These are phyloP conservation scores for Colletotrichum falcatum DNA, from an alignment of 2,329 filamentous ascomycete species.

Conservation along the genomic window DNA sequence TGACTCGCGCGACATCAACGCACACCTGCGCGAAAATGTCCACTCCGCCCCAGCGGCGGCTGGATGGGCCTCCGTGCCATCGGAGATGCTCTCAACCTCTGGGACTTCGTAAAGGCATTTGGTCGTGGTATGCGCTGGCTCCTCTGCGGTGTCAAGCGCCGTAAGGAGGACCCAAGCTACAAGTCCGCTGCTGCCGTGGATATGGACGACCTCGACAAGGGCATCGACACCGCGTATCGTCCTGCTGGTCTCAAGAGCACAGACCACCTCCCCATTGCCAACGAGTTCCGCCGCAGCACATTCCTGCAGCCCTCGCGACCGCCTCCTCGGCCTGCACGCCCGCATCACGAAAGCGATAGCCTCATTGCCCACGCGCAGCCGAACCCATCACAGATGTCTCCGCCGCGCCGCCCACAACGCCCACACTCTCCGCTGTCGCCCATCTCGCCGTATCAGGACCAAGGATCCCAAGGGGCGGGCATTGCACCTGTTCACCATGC, in stretches of 20 bases:
- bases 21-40: conserved; percentile 57
- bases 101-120: conserved; percentile 85
- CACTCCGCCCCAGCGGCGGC: conserved; percentile 68
- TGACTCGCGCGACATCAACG: conserved; percentile 54
- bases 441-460: conserved; percentile 30
- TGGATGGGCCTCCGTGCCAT: conserved; percentile 74
- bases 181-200: conserved; percentile 53
- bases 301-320: conserved; percentile 43
- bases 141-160: conserved; percentile 76
- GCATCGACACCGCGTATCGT: conserved; percentile 43
- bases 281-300: conserved; percentile 52
- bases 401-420: conserved; percentile 22
- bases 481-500: conserved; percentile 22
- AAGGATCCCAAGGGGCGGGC: conserved; percentile 17
- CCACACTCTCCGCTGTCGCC: conserved; percentile 31
- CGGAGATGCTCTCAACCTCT: conserved; percentile 79
- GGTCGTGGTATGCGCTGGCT: conserved; percentile 85
- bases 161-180: conserved; percentile 66
- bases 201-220: conserved; percentile 53
- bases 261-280: conserved; percentile 54
- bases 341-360: conserved; percentile 55
- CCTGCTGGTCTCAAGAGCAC: conserved; percentile 50
- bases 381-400: conserved; percentile 32
- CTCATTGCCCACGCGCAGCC: conserved; percentile 56
- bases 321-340: conserved; percentile 35